These are phyloP conservation scores for Diaporthe helianthi DNA, from an alignment of 2,329 filamentous ascomycete species.

Conservation along the genomic window DNA sequence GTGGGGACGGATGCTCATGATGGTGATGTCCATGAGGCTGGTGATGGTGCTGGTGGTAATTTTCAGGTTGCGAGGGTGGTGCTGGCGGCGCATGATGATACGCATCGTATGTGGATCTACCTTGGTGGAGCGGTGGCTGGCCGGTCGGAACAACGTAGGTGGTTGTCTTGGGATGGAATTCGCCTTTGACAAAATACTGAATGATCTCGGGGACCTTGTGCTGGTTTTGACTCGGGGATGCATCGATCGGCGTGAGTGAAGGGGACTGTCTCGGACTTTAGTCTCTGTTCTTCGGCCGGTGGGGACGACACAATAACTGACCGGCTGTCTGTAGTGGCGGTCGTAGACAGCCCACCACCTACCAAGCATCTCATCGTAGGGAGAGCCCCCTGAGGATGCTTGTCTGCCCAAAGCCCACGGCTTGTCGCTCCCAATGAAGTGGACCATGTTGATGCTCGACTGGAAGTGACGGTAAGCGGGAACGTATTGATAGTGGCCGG, in stretches of 20 bases:
- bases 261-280: constrained; percentile 25
- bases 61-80: constrained; percentile 35
- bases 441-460: constrained; percentile 85
- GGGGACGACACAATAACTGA: constrained; percentile 44
- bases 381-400: constrained; percentile 60
- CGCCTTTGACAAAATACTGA: constrained; percentile 62
- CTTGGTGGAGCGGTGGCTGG: constrained; percentile 42
- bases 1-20: constrained; percentile 34
- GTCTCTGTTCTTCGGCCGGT: not conserved
- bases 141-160: constrained; percentile 43
- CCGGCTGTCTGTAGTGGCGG: constrained; percentile 72
- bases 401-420: constrained; percentile 78
- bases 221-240: not conserved
- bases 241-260: constrained; percentile 19
- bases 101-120: constrained; percentile 35
- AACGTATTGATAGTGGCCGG: constrained; percentile 95
- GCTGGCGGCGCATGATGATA: constrained; percentile 27
- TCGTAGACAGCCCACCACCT: constrained; percentile 97
- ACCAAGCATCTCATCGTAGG: constrained; percentile 83
- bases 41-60: constrained; percentile 35
- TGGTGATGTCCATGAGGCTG: constrained; percentile 36
- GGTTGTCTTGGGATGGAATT: constrained; percentile 50
- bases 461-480: constrained; percentile 95
- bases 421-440: constrained; percentile 93
- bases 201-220: constrained; percentile 47